Evolutionary conservation across 352 stramenopile genomes (phyloP).

Genomic region (Globisporangium sylvaticum): DNA sequence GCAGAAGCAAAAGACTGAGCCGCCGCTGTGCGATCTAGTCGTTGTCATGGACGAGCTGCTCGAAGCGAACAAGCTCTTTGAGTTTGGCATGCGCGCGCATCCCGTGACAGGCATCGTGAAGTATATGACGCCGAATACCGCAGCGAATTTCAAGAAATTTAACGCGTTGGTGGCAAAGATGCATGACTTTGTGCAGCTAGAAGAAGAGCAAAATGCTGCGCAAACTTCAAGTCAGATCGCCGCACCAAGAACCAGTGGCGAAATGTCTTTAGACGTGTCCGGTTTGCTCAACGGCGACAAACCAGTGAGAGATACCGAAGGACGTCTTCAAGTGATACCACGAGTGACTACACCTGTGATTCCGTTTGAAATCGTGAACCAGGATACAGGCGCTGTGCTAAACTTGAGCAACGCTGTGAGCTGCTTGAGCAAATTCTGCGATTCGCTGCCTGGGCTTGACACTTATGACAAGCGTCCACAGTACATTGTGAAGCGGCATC

Average conservation of each 20-base stretch:
- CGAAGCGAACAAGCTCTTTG: slow-evolving; percentile 71
- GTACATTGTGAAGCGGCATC: slow-evolving; percentile 73
- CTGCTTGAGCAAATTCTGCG: slow-evolving; percentile 74
- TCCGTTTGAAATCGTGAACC: slow-evolving; percentile 52
- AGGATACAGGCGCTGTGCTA: slow-evolving; percentile 62
- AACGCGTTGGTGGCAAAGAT: slow-evolving; percentile 55
- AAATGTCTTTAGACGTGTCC: slow-evolving; percentile 8
- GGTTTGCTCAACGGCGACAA: background rate
- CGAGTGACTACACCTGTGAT: slow-evolving; percentile 7
- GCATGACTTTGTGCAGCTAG: slow-evolving; percentile 45
- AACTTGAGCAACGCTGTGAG: slow-evolving; percentile 59
- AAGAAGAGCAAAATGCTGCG: slow-evolving; percentile 29
- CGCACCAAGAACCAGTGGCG: background rate
- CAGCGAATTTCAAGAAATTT: slow-evolving; percentile 54
- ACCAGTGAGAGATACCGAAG: slow-evolving; percentile 4
- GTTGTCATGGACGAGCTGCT: slow-evolving; percentile 75
- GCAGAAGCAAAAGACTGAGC: slow-evolving; percentile 34
- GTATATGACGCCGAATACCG: slow-evolving; percentile 51
- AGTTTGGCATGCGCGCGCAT: slow-evolving; percentile 52
- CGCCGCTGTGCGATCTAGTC: slow-evolving; percentile 60
- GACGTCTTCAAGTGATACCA: slow-evolving; percentile 15
- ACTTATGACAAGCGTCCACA: slow-evolving; percentile 78
- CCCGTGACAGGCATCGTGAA: slow-evolving; percentile 46
- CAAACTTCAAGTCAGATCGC: background rate
- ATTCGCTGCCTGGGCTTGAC: slow-evolving; percentile 74